Evolutionary conservation across 2,329 filamentous ascomycete genomes (phyloP).

Genomic region (Trichoderma arundinaceum): DNA sequence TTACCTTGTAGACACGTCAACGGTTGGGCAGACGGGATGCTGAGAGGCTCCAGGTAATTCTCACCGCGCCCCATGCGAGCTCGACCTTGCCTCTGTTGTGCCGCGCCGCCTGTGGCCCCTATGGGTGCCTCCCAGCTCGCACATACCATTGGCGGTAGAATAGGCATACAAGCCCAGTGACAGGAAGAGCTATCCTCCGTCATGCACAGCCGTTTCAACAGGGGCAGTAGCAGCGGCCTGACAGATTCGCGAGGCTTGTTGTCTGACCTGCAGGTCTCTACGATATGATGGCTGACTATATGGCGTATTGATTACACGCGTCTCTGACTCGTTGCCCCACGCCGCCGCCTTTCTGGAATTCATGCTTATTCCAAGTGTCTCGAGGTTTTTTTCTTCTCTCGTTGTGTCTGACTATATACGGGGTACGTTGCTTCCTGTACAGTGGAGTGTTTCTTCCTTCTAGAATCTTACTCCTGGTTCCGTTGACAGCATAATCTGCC

Average conservation of each 20-base stretch:
- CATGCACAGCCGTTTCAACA: slow-evolving; percentile 9
- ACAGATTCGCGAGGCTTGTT: slow-evolving; percentile 27
- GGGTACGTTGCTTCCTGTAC: not conserved
- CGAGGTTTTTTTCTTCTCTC: not conserved
- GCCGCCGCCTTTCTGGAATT: slow-evolving; percentile 23
- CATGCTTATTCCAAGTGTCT: slow-evolving; percentile 21
- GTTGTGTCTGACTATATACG: not conserved
- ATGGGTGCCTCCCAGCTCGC: not conserved
- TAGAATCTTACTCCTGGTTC: slow-evolving; percentile 21
- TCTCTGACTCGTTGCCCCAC: slow-evolving; percentile 25
- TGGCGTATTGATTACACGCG: not conserved
- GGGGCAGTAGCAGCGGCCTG: slow-evolving; percentile 14
- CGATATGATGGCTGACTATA: slow-evolving; percentile 4
- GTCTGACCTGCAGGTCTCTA: slow-evolving; percentile 22
- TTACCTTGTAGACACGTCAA: not conserved
- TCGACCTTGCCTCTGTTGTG: not conserved
- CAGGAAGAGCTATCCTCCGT: slow-evolving; percentile 21
- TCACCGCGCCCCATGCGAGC: slow-evolving; percentile 17
- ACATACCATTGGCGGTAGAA: not conserved
- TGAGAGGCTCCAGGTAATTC: not conserved
- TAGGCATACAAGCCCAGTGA: slow-evolving; percentile 8
- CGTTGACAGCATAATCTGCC: slow-evolving; percentile 29
- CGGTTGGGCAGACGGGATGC: slow-evolving; percentile 1
- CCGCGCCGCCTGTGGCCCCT: not conserved
- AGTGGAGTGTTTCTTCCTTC: slow-evolving; percentile 21